Conservation (phyloP, 805 yeast species). For the Candida berthetii region DNA sequence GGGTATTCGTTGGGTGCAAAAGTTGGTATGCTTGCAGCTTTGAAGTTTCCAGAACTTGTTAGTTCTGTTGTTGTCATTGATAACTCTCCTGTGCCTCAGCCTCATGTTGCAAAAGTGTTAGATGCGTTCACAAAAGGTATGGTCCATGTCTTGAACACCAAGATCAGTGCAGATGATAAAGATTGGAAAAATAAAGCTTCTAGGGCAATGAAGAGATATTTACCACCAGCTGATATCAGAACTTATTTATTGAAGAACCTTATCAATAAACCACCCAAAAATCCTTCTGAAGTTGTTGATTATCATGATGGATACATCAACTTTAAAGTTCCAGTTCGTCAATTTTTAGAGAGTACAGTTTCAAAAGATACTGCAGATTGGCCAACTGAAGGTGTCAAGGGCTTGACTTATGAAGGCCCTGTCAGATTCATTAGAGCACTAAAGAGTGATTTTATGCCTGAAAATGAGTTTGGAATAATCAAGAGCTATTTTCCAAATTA, state of each 20-base stretch:
- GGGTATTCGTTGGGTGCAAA: constrained; percentile 55
- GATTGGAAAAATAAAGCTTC: constrained; percentile 80
- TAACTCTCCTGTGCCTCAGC: constrained; percentile 36
- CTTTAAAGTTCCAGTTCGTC: constrained; percentile 27
- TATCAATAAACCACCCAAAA: constrained; percentile 22
- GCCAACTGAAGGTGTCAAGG: constrained; percentile 21
- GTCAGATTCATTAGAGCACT: constrained; percentile 18
- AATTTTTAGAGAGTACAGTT: constrained; percentile 20
- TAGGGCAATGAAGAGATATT: constrained; percentile 84
- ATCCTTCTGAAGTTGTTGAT: constrained; percentile 18
- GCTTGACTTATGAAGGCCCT: constrained; percentile 12
- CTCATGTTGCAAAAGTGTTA: constrained; percentile 30
- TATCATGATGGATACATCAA: constrained; percentile 21
- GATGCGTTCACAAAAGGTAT: constrained; percentile 30
- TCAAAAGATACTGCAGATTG: constrained; percentile 23
- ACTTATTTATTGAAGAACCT: constrained; percentile 33
- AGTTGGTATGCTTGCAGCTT: constrained; percentile 39
- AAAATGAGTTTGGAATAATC: constrained; percentile 14
- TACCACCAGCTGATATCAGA: constrained; percentile 60
- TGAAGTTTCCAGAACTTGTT: constrained; percentile 33
- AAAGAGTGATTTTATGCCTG: constrained; percentile 17
- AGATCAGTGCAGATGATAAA: constrained; percentile 19
- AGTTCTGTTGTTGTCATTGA: constrained; percentile 39
- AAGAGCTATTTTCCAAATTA: constrained; percentile 19
- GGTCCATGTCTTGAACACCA: constrained; percentile 78